Conservation (phyloP, 805 yeast genomes). For the Myxozyma mucilagina region DNA sequence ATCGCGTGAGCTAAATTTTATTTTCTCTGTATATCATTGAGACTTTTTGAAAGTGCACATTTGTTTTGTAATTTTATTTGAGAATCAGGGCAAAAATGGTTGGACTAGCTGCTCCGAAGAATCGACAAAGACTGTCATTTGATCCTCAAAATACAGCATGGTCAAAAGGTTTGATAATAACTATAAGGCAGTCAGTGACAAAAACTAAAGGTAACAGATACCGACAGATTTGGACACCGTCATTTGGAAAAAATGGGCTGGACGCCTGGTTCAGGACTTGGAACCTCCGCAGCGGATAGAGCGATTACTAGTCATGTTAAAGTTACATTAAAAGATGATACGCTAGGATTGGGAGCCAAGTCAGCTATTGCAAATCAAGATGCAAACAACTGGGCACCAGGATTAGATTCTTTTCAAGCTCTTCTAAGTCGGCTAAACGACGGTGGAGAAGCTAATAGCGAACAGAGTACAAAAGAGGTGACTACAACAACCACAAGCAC, state of each 20-base stretch:
- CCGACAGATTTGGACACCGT: slow-evolving; percentile 80
- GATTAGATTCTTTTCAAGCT: slow-evolving; percentile 90
- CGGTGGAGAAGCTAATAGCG: slow-evolving; percentile 36
- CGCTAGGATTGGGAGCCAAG: slow-evolving; percentile 70
- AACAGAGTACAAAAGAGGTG: background rate
- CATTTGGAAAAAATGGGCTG: slow-evolving; percentile 83
- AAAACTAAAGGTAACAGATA: slow-evolving; percentile 40
- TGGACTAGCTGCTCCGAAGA: slow-evolving; percentile 60
- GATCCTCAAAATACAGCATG: slow-evolving; percentile 95
- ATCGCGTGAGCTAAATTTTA: background rate
- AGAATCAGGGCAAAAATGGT: slow-evolving; percentile 29
- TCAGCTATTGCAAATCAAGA: slow-evolving; percentile 60
- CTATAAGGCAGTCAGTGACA: background rate
- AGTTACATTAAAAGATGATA: slow-evolving; percentile 79
- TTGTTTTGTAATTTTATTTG: background rate
- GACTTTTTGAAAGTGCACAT: background rate
- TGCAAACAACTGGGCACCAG: slow-evolving; percentile 79
- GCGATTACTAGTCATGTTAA: slow-evolving; percentile 80
- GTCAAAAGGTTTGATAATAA: slow-evolving; percentile 62
- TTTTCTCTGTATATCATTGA: background rate
- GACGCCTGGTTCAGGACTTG: slow-evolving; percentile 89
- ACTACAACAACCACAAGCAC: background rate
- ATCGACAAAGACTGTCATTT: slow-evolving; percentile 79
- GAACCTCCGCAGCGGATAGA: slow-evolving; percentile 48
- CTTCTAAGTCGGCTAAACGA: slow-evolving; percentile 88